Percentiles rank a stretch among this genome's conserved stretches.
Evolutionary conservation across 2,329 filamentous ascomycete genomes (phyloP).

Genomic region (Cladosporium sphaerospermum): DNA sequence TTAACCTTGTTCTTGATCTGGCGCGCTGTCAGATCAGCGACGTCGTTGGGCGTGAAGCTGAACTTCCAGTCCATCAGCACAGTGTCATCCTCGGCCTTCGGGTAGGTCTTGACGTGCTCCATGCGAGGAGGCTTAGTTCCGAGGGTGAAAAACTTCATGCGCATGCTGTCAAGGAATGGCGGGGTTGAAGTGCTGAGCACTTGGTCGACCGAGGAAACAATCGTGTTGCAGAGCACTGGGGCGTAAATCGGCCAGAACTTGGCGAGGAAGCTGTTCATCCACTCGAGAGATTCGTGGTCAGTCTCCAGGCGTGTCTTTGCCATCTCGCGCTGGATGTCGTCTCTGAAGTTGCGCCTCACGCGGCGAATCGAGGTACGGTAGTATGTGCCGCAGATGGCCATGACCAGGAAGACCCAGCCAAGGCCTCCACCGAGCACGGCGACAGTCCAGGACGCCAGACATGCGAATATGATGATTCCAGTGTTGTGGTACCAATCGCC

Average conservation of each 20-base stretch:
- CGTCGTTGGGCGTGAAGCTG: slow-evolving; percentile 96
- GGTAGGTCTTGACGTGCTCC: slow-evolving; percentile 97
- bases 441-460: slow-evolving; percentile 81
- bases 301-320: slow-evolving; percentile 80
- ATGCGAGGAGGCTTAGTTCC: slow-evolving; percentile 92
- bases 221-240: slow-evolving; percentile 82
- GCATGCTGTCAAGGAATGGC: slow-evolving; percentile 85
- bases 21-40: slow-evolving; percentile 78
- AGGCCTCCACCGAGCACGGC: slow-evolving; percentile 85
- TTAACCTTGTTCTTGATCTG: slow-evolving; percentile 96
- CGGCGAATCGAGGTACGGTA: slow-evolving; percentile 92
- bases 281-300: slow-evolving; percentile 88
- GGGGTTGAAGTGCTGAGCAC: slow-evolving; percentile 89
- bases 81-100: slow-evolving; percentile 88
- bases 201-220: slow-evolving; percentile 92
- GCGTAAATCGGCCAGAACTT: slow-evolving; percentile 99
- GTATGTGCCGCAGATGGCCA: slow-evolving; percentile 88
- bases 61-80: slow-evolving; percentile 99
- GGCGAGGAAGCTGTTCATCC: slow-evolving; percentile 97
- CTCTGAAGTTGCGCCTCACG: slow-evolving; percentile 89
- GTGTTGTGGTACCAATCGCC: slow-evolving; percentile 99
- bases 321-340: slow-evolving; percentile 86
- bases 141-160: slow-evolving; percentile 87
- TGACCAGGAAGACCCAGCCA: slow-evolving; percentile 87
- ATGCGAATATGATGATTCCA: slow-evolving; percentile 88